Evolutionary conservation across 176 grass and related monocot species (phyloP).

Genomic region (Canna indica): DNA sequence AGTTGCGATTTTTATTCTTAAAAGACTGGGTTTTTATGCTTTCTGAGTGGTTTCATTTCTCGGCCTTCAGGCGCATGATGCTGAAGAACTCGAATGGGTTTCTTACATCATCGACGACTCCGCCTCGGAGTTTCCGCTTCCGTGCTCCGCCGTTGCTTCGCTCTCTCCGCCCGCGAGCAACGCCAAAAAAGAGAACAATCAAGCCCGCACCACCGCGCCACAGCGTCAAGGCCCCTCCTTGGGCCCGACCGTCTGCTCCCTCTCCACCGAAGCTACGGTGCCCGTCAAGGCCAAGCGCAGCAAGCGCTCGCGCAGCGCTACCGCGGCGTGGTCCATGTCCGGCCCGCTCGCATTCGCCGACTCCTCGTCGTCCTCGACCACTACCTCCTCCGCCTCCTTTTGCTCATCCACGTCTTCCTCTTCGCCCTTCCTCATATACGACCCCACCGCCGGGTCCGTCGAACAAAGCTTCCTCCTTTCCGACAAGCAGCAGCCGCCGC

Average conservation of each 20-base stretch:
- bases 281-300: conserved; percentile 82
- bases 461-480: conserved; percentile 14
- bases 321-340: conserved; percentile 19
- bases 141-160: conserved; percentile 11
- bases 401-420: conserved; percentile 49
- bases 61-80: conserved; percentile 56
- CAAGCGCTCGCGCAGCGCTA: conserved; percentile 45
- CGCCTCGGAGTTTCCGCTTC: conserved; percentile 44
- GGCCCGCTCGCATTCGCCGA: conserved; percentile 34
- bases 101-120: conserved; percentile 94
- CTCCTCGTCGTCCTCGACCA: conserved; percentile 29
- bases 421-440: conserved; percentile 31
- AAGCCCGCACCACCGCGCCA: conserved; percentile 17
- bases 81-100: conserved; percentile 90
- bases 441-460: background rate
- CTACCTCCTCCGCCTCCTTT: conserved; percentile 34
- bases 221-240: background rate
- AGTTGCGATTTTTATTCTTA: conserved; percentile 3
- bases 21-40: conserved; percentile 18
- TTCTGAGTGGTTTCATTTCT: conserved; percentile 1
- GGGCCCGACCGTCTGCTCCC: conserved; percentile 47
- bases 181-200: background rate
- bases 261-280: conserved; percentile 61
- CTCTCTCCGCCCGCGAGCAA: conserved; percentile 18
- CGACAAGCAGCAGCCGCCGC: background rate